These are phyloP conservation scores for Trichoderma sp. DNA, from an alignment of 2,329 filamentous ascomycete genomes.

Conservation along the genomic window DNA sequence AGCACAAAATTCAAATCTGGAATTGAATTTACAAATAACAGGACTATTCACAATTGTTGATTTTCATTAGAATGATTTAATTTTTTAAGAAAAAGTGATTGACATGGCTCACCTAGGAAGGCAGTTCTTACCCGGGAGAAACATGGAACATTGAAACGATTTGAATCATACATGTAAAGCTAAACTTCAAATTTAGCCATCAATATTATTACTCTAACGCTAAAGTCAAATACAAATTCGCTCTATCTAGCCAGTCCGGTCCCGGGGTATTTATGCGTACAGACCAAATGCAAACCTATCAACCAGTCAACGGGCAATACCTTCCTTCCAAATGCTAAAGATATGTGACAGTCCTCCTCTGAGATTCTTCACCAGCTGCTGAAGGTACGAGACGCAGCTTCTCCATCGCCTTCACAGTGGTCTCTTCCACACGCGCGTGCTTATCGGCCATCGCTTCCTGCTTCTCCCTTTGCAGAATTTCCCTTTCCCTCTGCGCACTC, in stretches of 20 bases:
- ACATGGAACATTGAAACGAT: neutral
- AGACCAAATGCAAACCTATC: neutral
- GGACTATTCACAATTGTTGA: neutral
- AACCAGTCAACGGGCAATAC: neutral
- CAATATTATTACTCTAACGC: neutral
- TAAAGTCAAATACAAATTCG: conserved; percentile 8
- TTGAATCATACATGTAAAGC: neutral
- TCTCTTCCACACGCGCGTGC: conserved; percentile 39
- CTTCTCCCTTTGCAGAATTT: conserved; percentile 47
- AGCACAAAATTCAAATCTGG: neutral
- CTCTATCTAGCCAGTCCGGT: conserved; percentile 5
- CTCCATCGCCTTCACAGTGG: conserved; percentile 43
- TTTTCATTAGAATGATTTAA: neutral
- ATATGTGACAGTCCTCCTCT: neutral
- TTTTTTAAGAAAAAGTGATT: neutral
- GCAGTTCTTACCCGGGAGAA: neutral
- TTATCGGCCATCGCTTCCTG: conserved; percentile 46
- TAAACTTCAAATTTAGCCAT: neutral
- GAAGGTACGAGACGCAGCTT: conserved; percentile 45
- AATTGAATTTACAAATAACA: neutral
- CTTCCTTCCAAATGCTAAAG: neutral
- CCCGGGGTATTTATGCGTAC: conserved; percentile 17
- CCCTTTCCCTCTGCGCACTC: conserved; percentile 57
- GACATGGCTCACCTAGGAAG: neutral
- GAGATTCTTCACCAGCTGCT: conserved; percentile 14